phyloP scores from a whole-genome alignment of 2,329 filamentous ascomycete species.

The Trichoderma koningiopsis region DNA sequence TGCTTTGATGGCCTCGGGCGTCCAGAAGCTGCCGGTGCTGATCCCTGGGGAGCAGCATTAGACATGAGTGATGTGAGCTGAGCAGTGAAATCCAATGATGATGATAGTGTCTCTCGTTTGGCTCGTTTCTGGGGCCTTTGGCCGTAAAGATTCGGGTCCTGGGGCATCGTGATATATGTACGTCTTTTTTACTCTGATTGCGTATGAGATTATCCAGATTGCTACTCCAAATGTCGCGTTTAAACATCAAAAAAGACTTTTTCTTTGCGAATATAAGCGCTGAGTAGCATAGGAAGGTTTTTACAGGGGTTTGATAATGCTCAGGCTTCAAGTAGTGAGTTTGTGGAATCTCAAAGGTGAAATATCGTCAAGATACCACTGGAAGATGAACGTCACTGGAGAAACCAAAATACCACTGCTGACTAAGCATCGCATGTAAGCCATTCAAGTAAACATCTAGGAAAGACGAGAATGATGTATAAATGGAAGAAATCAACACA shows the following conservation, averaged over 20 bases:
- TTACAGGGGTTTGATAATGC: too few species aligned
- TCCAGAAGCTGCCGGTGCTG: conserved; percentile 42
- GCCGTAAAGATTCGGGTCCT: conserved; percentile 76
- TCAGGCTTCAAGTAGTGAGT: not conserved
- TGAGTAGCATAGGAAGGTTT: not conserved
- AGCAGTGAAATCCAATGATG: conserved; percentile 81
- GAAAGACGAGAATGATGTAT: not conserved
- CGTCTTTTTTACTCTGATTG: not conserved
- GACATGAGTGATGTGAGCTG: conserved; percentile 82
- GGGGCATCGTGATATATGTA: conserved; percentile 50
- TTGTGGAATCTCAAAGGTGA: not conserved
- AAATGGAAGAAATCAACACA: not conserved
- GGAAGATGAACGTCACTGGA: conserved; percentile 8
- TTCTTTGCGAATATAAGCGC: not conserved
- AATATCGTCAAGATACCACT: not conserved
- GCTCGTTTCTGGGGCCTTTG: conserved; percentile 69
- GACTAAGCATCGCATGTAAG: not conserved
- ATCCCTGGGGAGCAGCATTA: conserved; percentile 41
- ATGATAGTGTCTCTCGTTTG: conserved; percentile 69
- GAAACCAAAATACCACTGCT: not conserved
- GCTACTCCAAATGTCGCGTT: not conserved
- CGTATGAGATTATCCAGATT: not conserved
- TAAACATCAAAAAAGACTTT: not conserved
- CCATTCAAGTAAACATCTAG: not conserved
- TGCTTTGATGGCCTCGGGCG: conserved; percentile 50